A percentile compares a stretch with the other conserved stretches of the same genome.
These are phyloP conservation scores for Aspergillus ibericus DNA, from an alignment of 2,329 filamentous ascomycete genomes.

Conservation along the genomic window DNA sequence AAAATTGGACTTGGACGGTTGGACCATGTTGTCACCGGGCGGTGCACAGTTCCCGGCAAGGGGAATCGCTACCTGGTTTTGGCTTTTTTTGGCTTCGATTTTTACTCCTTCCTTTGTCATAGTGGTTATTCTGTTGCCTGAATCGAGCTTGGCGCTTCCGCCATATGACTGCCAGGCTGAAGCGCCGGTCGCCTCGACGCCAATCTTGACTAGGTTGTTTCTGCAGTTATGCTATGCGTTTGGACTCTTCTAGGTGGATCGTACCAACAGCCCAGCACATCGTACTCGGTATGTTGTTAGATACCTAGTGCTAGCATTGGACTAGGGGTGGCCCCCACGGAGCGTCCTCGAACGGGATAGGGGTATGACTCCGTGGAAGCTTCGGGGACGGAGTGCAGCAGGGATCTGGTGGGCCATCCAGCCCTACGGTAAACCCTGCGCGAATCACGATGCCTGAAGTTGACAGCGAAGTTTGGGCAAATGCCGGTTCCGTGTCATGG, in stretches of 20 bases:
- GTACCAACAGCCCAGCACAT: not conserved
- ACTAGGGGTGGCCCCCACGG: not conserved
- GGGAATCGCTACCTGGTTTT: not conserved
- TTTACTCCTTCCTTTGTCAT: not conserved
- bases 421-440: not conserved
- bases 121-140: slow-evolving; percentile 8
- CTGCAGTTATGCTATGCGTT: not conserved
- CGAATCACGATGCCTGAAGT: not conserved
- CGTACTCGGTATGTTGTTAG: no score
- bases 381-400: not conserved
- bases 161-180: not conserved
- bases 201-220: not conserved
- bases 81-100: not conserved
- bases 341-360: not conserved
- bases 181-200: not conserved
- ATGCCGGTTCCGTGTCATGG: not conserved
- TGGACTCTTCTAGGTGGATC: not conserved
- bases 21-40: not conserved
- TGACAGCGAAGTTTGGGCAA: not conserved
- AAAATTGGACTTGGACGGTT: not conserved
- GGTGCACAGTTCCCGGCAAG: not conserved
- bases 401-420: not conserved
- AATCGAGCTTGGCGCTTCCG: not conserved
- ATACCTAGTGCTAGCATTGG: not conserved
- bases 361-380: not conserved